Conservation (phyloP, 2,329 filamentous ascomycete species). For the Zasmidium angulare region DNA sequence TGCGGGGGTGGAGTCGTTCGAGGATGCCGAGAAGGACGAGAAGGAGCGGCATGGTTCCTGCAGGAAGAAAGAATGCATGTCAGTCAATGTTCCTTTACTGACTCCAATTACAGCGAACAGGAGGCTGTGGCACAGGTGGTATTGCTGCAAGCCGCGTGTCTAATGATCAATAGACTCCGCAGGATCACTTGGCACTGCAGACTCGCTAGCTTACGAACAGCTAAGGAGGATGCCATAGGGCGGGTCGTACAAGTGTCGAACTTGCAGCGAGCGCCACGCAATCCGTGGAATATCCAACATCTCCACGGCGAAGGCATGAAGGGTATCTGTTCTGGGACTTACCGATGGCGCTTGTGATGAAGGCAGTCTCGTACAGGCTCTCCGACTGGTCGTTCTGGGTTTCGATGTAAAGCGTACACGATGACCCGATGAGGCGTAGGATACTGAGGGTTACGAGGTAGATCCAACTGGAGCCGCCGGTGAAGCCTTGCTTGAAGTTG, state of each 20-base stretch:
- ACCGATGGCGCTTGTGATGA: slow-evolving; percentile 27
- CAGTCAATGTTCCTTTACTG: neutral
- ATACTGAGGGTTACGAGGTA: slow-evolving; percentile 28
- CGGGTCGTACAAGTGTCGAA: too few relatives aligned
- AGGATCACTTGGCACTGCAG: too few relatives aligned
- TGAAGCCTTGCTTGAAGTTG: slow-evolving; percentile 29
- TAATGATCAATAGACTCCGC: too few relatives aligned
- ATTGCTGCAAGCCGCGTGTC: neutral
- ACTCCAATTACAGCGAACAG: neutral
- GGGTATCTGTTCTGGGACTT: neutral
- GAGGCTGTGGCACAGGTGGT: neutral
- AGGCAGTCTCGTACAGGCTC: slow-evolving; percentile 22
- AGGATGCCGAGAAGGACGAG: slow-evolving; percentile 28
- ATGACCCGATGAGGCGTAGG: slow-evolving; percentile 29
- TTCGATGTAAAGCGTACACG: slow-evolving; percentile 26
- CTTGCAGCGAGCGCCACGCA: neutral
- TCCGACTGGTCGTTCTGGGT: slow-evolving; percentile 22
- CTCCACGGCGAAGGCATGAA: neutral
- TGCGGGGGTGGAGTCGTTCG: slow-evolving; percentile 21
- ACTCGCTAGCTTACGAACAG: too few relatives aligned
- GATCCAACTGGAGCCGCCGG: slow-evolving; percentile 23
- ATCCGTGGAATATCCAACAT: neutral
- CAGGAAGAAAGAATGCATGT: neutral
- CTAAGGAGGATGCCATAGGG: too few relatives aligned
- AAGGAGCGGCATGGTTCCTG: slow-evolving; percentile 28